A percentile compares a stretch with the other conserved stretches of the same genome.
Evolutionary conservation across 129 eudicot species (phyloP).

Genomic region (Flaveria robusta): DNA sequence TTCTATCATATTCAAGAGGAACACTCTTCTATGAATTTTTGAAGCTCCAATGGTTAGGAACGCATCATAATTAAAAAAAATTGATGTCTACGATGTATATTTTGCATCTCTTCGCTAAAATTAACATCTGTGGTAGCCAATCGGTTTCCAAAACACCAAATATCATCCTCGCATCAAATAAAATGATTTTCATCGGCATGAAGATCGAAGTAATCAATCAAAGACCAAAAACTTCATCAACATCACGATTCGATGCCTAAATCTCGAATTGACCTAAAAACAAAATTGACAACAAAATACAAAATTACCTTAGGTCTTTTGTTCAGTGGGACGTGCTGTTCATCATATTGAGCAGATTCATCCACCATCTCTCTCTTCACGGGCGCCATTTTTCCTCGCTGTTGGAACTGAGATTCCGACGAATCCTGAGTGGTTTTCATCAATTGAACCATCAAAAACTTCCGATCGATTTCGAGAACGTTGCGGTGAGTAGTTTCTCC

Average conservation of each 20-base stretch:
- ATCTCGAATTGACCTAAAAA: slow-evolving; percentile 8
- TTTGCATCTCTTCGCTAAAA: too few species aligned
- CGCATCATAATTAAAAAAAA: too few species aligned
- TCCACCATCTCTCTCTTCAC: slow-evolving; percentile 58
- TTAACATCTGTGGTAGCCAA: too few species aligned
- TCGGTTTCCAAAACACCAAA: background rate
- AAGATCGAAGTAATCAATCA: background rate
- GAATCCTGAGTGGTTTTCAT: slow-evolving; percentile 49
- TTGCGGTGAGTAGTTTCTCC: background rate
- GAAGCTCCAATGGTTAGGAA: too few species aligned
- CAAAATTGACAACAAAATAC: background rate
- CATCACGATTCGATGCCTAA: background rate
- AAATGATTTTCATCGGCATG: background rate
- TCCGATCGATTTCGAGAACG: slow-evolving; percentile 13
- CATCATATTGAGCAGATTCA: slow-evolving; percentile 33
- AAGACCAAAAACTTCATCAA: background rate
- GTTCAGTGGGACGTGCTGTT: slow-evolving; percentile 37
- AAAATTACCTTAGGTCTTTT: slow-evolving; percentile 61
- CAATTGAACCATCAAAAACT: slow-evolving; percentile 51
- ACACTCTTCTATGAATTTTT: too few species aligned
- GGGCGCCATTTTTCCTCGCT: slow-evolving; percentile 41
- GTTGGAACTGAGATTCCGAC: slow-evolving; percentile 41
- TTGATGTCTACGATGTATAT: too few species aligned
- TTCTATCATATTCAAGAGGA: background rate
- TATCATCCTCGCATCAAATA: background rate